Base-by-base conservation (phyloP, 1,284 basidiomycete genomes). In the Pholiota adiposa region DNA sequence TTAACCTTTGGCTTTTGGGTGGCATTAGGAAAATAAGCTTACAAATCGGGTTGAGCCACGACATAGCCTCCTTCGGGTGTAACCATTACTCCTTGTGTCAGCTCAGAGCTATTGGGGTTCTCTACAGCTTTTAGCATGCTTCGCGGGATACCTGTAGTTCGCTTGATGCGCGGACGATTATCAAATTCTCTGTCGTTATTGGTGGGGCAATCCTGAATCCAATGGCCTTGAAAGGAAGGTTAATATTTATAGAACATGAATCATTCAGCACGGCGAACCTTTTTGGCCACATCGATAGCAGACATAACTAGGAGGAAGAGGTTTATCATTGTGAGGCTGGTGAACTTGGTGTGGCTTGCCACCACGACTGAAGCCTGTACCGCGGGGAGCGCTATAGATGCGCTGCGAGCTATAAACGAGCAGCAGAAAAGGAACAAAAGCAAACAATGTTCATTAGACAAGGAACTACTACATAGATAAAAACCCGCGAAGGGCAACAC, bases 131-230 rank as follows among this genome's bases (percentile, higher is more conserved):
- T 97, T 56, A 99, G 81, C 86, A 99, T 98, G 70, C 93, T 97
- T 65, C 96, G 88, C 8, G 97, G 97, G 63, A 97, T 97, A 77
- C 97, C 97, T 3, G 97, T 99, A 2, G 97, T 98, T 55, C 97
- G 87, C 73, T 98, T 98, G 73, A 98, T 96, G 29, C 96, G 89
- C 54, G 97, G 97, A 61, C 93, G 83, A 69, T 98, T 93, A 75
- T 97, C 94, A 66, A 90, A 97, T 34, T 96, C 94, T 36, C 93
- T 90, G 73, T 99, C 94, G 67, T 93, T 95, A 73, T 98, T 98
- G 3, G 95, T 97, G 0, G 97, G 97, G 72, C 97, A 99, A 66
- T 97, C 94, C 74, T 99, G 97, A 66, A 99, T 99, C 97, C 97
- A 99, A 72, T 99, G 97, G 29, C 96, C 94, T 96, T 74, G 1